A percentile compares a stretch with the other conserved stretches of the same genome.
Conservation (phyloP, 805 yeast species). For the Wickerhamiella azymoides region DNA sequence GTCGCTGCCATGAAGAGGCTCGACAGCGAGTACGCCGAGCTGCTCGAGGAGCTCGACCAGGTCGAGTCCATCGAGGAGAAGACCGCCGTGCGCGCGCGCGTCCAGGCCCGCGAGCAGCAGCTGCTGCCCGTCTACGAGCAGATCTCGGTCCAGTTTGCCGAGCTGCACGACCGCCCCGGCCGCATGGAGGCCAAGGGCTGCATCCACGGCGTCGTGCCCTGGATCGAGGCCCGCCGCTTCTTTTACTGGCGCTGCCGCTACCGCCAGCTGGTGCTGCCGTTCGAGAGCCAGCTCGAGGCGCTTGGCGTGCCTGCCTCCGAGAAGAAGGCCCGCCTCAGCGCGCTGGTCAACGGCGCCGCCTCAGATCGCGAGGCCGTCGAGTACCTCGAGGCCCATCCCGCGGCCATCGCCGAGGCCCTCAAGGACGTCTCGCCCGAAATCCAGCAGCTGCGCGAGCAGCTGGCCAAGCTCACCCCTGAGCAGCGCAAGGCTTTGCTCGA, state of each 20-base stretch:
- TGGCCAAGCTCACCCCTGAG: slow-evolving; percentile 22
- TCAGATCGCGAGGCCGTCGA: slow-evolving; percentile 66
- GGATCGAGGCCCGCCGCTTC: slow-evolving; percentile 82
- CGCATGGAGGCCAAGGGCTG: slow-evolving; percentile 95
- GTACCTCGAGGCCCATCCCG: slow-evolving; percentile 75
- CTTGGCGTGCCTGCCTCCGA: slow-evolving; percentile 6
- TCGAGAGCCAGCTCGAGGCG: slow-evolving; percentile 26
- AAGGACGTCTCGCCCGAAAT: slow-evolving; percentile 11
- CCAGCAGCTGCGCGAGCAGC: slow-evolving; percentile 21
- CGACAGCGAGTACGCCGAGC: slow-evolving; percentile 58
- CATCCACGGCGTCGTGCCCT: slow-evolving; percentile 69
- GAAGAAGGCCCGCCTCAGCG: slow-evolving; percentile 10
- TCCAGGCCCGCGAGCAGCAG: slow-evolving; percentile 63
- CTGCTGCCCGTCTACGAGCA: slow-evolving; percentile 84
- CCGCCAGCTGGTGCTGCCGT: slow-evolving; percentile 83
- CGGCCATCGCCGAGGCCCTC: slow-evolving; percentile 23
- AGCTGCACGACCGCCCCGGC: slow-evolving; percentile 91
- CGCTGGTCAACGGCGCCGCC: slow-evolving; percentile 31
- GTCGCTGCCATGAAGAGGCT: slow-evolving; percentile 83
- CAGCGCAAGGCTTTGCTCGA: slow-evolving; percentile 25
- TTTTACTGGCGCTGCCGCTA: slow-evolving; percentile 99
- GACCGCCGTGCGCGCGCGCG: slow-evolving; percentile 45
- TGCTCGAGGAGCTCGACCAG: slow-evolving; percentile 37
- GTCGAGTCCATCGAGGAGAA: slow-evolving; percentile 50
- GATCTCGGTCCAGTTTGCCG: slow-evolving; percentile 91